phyloP scores from a whole-genome alignment of 192 early-diverging fungal species.

The Coemansia sp. region DNA sequence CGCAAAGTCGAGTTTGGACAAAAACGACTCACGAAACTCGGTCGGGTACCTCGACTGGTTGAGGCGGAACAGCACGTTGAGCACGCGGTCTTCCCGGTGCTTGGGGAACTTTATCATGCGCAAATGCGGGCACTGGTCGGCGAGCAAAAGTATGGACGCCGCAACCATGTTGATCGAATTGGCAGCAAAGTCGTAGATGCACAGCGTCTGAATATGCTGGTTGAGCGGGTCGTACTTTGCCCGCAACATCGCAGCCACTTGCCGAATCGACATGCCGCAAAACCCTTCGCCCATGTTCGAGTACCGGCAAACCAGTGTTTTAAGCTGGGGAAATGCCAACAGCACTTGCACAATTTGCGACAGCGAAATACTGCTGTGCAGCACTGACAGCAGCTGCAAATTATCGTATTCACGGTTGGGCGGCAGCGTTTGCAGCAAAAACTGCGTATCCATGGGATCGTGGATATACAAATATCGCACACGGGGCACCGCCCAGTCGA shows the following conservation, averaged over 20 bases:
- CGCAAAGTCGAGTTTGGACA: neutral
- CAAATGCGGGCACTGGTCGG: slow-evolving; percentile 9
- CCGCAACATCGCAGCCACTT: neutral
- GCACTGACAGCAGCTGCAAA: neutral
- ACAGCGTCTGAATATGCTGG: neutral
- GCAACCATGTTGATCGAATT: neutral
- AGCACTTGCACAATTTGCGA: neutral
- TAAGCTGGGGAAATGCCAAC: neutral
- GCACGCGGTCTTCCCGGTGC: neutral
- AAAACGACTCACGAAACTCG: slow-evolving; percentile 4
- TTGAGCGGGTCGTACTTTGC: neutral
- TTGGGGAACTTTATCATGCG: neutral
- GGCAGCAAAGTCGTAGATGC: neutral
- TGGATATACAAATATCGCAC: slow-evolving; percentile 7
- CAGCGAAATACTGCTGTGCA: neutral
- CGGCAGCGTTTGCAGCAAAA: neutral
- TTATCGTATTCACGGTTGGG: neutral
- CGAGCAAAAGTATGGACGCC: slow-evolving; percentile 4
- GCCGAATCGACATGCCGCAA: slow-evolving; percentile 5
- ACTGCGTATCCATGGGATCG: neutral
- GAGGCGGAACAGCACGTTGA: slow-evolving; percentile 1
- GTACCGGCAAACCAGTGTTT: neutral
- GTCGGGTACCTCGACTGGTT: slow-evolving; percentile 9
- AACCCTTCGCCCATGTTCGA: slow-evolving; percentile 9
- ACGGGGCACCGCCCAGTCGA: neutral